These are phyloP conservation scores for Prillingera fragicola DNA, from an alignment of 1,284 basidiomycete genomes.

Conservation along the genomic window DNA sequence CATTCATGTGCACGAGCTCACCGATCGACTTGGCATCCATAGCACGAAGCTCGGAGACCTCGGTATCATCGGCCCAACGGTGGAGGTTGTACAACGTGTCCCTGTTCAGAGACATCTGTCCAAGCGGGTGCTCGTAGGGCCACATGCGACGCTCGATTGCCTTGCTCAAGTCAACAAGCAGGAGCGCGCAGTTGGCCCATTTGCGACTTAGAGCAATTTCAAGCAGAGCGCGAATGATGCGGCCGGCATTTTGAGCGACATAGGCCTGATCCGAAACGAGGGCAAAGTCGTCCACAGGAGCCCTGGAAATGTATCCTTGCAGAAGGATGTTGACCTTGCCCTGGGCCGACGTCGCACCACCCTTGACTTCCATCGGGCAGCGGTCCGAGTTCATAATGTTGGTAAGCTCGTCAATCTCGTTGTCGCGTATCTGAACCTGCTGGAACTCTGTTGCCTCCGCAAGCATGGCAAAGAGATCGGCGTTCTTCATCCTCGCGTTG, in stretches of 20 bases:
- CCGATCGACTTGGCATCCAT: slow-evolving; percentile 73
- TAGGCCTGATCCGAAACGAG: slow-evolving; percentile 93
- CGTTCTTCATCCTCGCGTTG: slow-evolving; percentile 82
- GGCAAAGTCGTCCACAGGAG: slow-evolving; percentile 86
- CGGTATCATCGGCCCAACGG: slow-evolving; percentile 77
- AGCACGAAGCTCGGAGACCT: slow-evolving; percentile 69
- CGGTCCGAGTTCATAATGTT: slow-evolving; percentile 62
- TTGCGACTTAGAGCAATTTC: slow-evolving; percentile 90
- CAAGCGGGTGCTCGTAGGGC: slow-evolving; percentile 92
- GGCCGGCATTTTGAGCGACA: slow-evolving; percentile 84
- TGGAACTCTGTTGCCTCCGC: slow-evolving; percentile 93
- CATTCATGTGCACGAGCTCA: slow-evolving; percentile 78
- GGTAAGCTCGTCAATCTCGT: slow-evolving; percentile 79
- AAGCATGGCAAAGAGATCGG: slow-evolving; percentile 81
- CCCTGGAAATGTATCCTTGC: slow-evolving; percentile 81
- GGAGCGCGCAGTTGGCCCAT: slow-evolving; percentile 75
- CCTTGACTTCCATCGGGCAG: slow-evolving; percentile 64
- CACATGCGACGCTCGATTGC: slow-evolving; percentile 87
- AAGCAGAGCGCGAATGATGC: slow-evolving; percentile 86
- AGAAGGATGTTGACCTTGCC: slow-evolving; percentile 96
- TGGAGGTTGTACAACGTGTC: slow-evolving; percentile 76
- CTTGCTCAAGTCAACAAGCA: slow-evolving; percentile 88
- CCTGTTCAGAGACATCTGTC: slow-evolving; percentile 69
- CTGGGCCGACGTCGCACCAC: slow-evolving; percentile 67
- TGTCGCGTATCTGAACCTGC: slow-evolving; percentile 89